Evolutionary conservation across 2,329 filamentous ascomycete species (phyloP), one percentile per base, ranked within the genome.

Genomic region (Diplodia intermedia): DNA sequence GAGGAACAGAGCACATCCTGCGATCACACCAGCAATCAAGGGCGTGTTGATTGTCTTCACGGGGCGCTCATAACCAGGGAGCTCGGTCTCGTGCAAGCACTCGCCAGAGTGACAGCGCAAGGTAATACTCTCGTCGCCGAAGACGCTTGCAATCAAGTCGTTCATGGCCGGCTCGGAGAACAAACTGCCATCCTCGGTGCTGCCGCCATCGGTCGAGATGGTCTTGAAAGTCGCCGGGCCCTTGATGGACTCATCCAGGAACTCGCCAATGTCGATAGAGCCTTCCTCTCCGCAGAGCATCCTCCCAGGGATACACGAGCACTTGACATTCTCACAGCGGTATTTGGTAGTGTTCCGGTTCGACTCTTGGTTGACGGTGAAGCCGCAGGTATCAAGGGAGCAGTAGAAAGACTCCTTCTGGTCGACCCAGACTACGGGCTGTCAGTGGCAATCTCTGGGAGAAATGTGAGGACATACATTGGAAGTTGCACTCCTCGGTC

Each of bases 31-130:
- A 12, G 96, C 94, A 72, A 99, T 99, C 60, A 99, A 85, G 3
- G 94, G 95, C 0, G 94, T 98, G 78, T 99, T 99, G 81, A 99
- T 98, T 77, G 90, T 90, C 82, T 97, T 97, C 69, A 97, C 86
- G 0, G 94, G 93, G 23, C 91, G 87, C 72, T 91, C 86, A 75
- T 97, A 99, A 20, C 96, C 95, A 18, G 95, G 95, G 7, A 98
- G 90, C 74, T 98, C 91, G 6, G 94, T 97, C 77, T 91, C 88
- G 79, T 97, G 94, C 40, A 99, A 83, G 82, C 95, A 99, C 81
- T 99, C 95, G 69, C 95, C 95, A 29, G 94, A 88, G 69, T 89
- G 84, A 75, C 95, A 99, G 31, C 88, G 85, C 54, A 99, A 83
- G 60, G 90, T 86, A 74, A 99, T 99, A 77, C 91, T 97, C 65